Base-by-base conservation (phyloP, 495 filamentous ascomycete genomes). In the Penicillium coprophilum region DNA sequence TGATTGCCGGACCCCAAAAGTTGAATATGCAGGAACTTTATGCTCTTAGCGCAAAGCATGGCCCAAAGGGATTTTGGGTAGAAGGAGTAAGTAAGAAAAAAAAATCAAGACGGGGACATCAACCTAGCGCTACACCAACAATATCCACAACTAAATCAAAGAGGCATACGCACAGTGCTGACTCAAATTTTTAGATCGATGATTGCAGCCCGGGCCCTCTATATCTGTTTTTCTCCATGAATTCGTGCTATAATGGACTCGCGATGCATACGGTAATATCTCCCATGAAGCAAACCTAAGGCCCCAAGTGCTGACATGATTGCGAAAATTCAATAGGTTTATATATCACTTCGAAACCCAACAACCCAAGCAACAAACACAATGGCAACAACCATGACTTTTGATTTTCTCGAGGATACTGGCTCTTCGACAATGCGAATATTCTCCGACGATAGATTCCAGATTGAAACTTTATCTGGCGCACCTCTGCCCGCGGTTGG, bases 51-150 rank as follows among this genome's bases (percentile, higher is more conserved):
- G 15, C 24, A 20, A 19, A 46, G 45, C 12, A 17, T 31, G 45
- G 27, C 6, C 11, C 21, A 12, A 46, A 31, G 45, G 45, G 45
- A 31, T 46, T 46, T 10, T 46, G 45, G 45, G 45, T 46, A 20
- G 45, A 46, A 31, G 45, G 45, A 46, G 45, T 46, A 19, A 28
- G 45, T 46, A 3, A 27, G 23, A 24, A 5, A 24, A 24, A 24
- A 5, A 27, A 3, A 3, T 27, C 24, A 4, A 27, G 24, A 27
- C 0, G 7, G 24, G 3, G 7, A 27, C 1, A 27, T 27, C 24
- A 27, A 6, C 24, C 7, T 27, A 27, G 24, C 7, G 24, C 24
- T 6, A 27, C 24, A 27, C 4, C 24, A 27, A 6, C 7, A 27
- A 4, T 27, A 27, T 27, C 3, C 24, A 27, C 4, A 27, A 27